Evolutionary conservation across 768 basidiomycete genomes (phyloP), one percentile per base, ranked within the genome.

Genomic region (Postia placenta): DNA sequence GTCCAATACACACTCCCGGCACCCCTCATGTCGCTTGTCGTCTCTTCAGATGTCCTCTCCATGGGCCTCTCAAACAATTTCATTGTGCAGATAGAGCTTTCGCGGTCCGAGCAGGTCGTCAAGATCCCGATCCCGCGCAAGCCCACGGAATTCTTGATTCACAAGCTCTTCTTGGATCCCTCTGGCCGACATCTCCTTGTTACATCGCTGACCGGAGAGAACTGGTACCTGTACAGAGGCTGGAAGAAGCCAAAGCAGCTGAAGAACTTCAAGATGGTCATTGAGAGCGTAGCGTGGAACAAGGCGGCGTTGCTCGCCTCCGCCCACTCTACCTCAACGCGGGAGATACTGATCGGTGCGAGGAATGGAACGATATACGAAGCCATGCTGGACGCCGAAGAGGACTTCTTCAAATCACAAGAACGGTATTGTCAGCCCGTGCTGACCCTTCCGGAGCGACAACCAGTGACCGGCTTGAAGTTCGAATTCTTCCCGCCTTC

Each of bases 241-340:
- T 86, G 85, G 80, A 87, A 87, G 71, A 90, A 92, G 59, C 85
- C 91, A 0, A 78, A 80, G 38, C 84, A 76, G 38, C 71, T 98
- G 46, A 86, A 89, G 60, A 71, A 73, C 6, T 86, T 93, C 67
- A 86, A 89, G 64, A 83, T 91, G 73, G 75, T 89, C 60, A 86
- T 98, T 55, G 90, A 94, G 64, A 85, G 89, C 53, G 73, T 98
- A 35, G 90, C 90, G 0, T 98, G 95, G 95, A 93, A 92, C 59
- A 86, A 80, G 65, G 62, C 79, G 45, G 75, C 78, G 43, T 62
- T 85, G 40, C 68, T 86, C 33, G 76, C 85, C 6, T 75, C 84
- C 0, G 70, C 82, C 11, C 74, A 85, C 63, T 73, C 81, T 17
- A 85, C 82, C 1, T 87, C 89, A 5, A 92, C 87, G 3, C 71